Conservation (phyloP, 345 rosid species). For the Combretum micranthum region DNA sequence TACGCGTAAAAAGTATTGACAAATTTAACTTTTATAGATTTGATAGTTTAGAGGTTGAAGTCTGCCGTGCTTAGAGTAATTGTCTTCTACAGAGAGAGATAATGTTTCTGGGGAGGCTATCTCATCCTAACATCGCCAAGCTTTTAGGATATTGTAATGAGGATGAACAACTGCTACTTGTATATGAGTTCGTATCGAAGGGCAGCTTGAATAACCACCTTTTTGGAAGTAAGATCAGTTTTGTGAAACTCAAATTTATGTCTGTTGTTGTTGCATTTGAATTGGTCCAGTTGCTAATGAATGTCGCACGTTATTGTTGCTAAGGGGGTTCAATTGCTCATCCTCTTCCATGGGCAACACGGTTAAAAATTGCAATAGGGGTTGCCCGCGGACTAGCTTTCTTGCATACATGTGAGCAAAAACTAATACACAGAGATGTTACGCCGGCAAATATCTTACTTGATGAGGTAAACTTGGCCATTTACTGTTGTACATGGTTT, state of each 20-base stretch:
- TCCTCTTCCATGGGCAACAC: not conserved
- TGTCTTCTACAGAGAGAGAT: constrained; percentile 4
- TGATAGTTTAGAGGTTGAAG: no score
- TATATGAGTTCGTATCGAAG: no score
- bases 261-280: no score
- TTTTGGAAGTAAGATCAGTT: constrained; percentile 7
- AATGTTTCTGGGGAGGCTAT: constrained; percentile 6
- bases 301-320: not conserved
- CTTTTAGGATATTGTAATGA: no score
- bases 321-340: not conserved
- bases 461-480: not conserved
- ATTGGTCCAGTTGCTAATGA: no score
- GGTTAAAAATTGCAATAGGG: not conserved
- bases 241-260: no score
- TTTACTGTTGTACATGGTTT: no score
- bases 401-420: no score
- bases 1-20: no score
- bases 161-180: no score
- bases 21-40: no score
- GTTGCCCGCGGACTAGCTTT: no score
- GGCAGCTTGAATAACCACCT: constrained; percentile 12
- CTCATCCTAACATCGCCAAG: constrained; percentile 8
- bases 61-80: not conserved
- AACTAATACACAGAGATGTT: not conserved
- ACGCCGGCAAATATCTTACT: not conserved